Percentiles rank a stretch among this genome's conserved stretches.
phyloP scores from a whole-genome alignment of 1,284 basidiomycete species.

The Amylostereum chailletii region DNA sequence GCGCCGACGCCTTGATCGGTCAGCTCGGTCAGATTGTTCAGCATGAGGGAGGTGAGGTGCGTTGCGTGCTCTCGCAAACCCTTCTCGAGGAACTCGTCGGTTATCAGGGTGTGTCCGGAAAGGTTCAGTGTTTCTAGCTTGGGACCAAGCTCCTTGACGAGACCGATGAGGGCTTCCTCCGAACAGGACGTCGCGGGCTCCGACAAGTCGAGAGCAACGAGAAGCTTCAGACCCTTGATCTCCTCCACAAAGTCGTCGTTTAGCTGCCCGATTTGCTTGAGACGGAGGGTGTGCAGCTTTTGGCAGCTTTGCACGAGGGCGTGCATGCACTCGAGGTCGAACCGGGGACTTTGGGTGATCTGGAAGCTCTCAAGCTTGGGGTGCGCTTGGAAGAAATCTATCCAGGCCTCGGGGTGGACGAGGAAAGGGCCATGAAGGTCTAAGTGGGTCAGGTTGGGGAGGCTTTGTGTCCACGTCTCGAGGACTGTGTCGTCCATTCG shows the following conservation, averaged over 20 bases:
- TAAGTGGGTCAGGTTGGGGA: constrained; percentile 62
- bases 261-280: constrained; percentile 76
- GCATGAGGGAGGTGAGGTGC: constrained; percentile 44
- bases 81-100: constrained; percentile 47
- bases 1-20: constrained; percentile 60
- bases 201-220: constrained; percentile 44
- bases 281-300: constrained; percentile 58
- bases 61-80: constrained; percentile 53
- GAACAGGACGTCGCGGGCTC: constrained; percentile 30
- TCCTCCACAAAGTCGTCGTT: constrained; percentile 53
- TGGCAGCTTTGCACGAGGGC: constrained; percentile 58
- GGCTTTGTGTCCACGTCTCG: constrained; percentile 49
- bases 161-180: constrained; percentile 38
- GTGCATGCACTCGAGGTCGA: constrained; percentile 67
- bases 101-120: constrained; percentile 51
- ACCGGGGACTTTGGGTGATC: constrained; percentile 83
- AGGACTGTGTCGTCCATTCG: constrained; percentile 70
- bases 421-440: constrained; percentile 89
- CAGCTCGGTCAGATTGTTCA: constrained; percentile 55
- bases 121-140: constrained; percentile 49
- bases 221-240: constrained; percentile 36
- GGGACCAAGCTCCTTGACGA: constrained; percentile 36
- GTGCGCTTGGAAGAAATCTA: constrained; percentile 61
- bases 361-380: constrained; percentile 63
- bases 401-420: constrained; percentile 72